Conservation (phyloP, 768 basidiomycete species). For the Amanita brunnescens region DNA sequence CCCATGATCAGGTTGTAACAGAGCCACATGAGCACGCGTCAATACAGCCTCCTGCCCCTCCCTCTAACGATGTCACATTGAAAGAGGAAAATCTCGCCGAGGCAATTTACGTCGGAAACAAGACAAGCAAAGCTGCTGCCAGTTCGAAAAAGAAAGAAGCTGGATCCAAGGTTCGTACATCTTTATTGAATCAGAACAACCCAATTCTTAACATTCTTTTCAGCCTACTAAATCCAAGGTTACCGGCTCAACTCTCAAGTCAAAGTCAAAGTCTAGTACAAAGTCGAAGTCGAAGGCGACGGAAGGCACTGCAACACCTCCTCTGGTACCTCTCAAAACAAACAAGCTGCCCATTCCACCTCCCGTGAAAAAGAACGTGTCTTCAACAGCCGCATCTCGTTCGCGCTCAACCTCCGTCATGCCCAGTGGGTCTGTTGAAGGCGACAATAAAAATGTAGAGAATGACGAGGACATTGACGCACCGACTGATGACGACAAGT, state of each 20-base stretch:
- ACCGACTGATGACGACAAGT: conserved; percentile 51
- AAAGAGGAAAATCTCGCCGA: conserved; percentile 17
- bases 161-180: conserved; percentile 24
- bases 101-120: conserved; percentile 17
- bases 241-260: neutral
- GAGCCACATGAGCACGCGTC: conserved; percentile 40
- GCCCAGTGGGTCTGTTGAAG: conserved; percentile 38
- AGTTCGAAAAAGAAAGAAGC: conserved; percentile 34
- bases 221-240: neutral
- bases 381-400: conserved; percentile 25
- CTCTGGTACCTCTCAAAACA: conserved; percentile 1
- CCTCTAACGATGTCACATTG: conserved; percentile 12
- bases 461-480: conserved; percentile 38
- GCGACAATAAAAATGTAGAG: conserved; percentile 25
- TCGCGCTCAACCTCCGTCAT: conserved; percentile 68
- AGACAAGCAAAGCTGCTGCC: conserved; percentile 9
- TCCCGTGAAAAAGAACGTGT: conserved; percentile 6
- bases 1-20: conserved; percentile 7
- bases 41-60: conserved; percentile 44
- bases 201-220: neutral
- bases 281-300: conserved; percentile 4
- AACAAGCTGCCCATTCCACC: conserved; percentile 6
- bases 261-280: conserved; percentile 5
- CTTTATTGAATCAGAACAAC: neutral
- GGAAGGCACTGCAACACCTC: conserved; percentile 13